Evolutionary conservation across 768 basidiomycete species (phyloP), one percentile per base, ranked within the genome.

Genomic region (Tylopilus subfusipes): DNA sequence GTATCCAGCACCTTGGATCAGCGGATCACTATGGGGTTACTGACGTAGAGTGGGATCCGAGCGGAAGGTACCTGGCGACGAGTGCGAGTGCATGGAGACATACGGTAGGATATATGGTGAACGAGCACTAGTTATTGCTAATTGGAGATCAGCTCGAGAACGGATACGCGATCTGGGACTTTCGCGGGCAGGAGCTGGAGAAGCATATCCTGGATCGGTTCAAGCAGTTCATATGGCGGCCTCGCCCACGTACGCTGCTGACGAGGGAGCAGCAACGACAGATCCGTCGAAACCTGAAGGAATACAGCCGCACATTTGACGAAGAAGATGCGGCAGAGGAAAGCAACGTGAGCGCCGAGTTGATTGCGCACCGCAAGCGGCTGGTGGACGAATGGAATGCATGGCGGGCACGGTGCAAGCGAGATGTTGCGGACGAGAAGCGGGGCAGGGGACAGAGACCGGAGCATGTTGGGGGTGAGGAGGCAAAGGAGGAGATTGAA

Each of bases 311-410:
- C 13, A 73, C 78, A 31, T 99, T 98, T 70, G 97, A 99, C 50
- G 96, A 98, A 73, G 93, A 97, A 64, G 97, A 98, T 70, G 93
- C 93, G 24, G 85, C 90, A 19, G 94, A 98, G 69, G 94, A 96
- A 74, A 93, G 87, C 71, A 90, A 88, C 63, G 91, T 95, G 62
- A 94, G 88, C 60, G 93, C 94, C 5, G 97, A 98, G 73, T 82
- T 97, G 24, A 81, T 95, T 61, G 92, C 93, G 18, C 85, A 85
- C 59, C 82, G 97, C 56, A 90, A 91, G 71, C 82, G 97, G 44
- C 80, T 98, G 50, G 88, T 98, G 62, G 92, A 97, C 66, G 97
- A 99, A 74, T 99, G 97, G 97, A 97, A 99, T 73, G 92, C 96
- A 40, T 98, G 97, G 97, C 83, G 96, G 48, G 63, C 76, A 22